Conservation (phyloP, 116 monocot species). For the Cymodocea nodosa region DNA sequence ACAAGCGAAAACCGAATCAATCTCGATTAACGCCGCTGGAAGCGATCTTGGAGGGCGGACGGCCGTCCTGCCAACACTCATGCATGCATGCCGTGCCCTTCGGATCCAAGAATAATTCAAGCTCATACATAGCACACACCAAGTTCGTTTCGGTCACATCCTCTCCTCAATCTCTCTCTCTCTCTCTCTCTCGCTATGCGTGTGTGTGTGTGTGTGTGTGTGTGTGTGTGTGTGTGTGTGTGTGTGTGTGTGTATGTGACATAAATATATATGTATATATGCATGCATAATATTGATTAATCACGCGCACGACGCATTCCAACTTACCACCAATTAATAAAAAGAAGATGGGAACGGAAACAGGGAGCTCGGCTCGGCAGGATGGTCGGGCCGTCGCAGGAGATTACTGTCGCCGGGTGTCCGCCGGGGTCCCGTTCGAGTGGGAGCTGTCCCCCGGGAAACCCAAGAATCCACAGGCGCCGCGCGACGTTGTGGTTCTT, state of each 20-base stretch:
- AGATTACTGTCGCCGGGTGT: neutral
- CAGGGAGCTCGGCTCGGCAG: neutral
- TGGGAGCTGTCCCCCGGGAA: slow-evolving; percentile 1
- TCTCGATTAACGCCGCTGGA: no score
- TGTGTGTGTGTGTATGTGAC: no score
- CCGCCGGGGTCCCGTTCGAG: slow-evolving; percentile 1
- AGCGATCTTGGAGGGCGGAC: no score
- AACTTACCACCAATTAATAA: neutral
- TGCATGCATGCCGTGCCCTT: neutral
- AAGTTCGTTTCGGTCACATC: no score
- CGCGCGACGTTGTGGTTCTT: neutral
- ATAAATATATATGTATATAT: no score
- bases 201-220: no score
- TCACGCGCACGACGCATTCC: neutral
- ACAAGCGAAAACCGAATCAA: no score
- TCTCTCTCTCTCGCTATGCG: no score
- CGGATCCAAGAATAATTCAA: neutral
- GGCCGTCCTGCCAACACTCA: no score
- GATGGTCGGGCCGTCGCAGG: neutral
- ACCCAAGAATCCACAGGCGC: neutral
- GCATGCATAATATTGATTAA: neutral
- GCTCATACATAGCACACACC: neutral
- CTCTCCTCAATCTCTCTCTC: no score
- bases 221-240: no score
- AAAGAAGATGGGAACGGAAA: neutral